A percentile compares a stretch with the other conserved stretches of the same genome.
phyloP scores from a whole-genome alignment of 1,284 basidiomycete genomes.

The Ceratobasidium sp. region DNA sequence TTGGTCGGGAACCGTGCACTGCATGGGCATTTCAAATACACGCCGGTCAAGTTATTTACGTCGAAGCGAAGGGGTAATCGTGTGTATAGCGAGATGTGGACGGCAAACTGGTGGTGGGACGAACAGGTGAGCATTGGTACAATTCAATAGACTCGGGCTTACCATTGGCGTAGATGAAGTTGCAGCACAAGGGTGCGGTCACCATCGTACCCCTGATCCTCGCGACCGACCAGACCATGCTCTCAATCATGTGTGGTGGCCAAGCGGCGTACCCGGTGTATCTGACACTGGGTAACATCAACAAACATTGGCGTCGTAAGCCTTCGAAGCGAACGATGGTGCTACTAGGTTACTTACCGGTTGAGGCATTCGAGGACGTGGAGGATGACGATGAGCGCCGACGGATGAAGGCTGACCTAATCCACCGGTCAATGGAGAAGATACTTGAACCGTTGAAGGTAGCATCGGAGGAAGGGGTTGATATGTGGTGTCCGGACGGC shows the following conservation, averaged over 20 bases:
- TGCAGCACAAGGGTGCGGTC: neutral
- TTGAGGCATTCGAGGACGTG: conserved; percentile 21
- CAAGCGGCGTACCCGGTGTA: conserved; percentile 29
- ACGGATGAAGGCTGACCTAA: neutral
- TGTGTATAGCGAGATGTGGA: neutral
- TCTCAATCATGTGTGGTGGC: conserved; percentile 18
- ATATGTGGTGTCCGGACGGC: conserved; percentile 36
- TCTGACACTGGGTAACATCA: conserved; percentile 34
- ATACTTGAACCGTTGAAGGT: conserved; percentile 2
- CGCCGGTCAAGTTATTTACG: neutral
- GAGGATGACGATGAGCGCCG: neutral
- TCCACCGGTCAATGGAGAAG: conserved; percentile 22
- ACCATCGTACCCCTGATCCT: conserved; percentile 15
- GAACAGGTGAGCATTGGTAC: neutral
- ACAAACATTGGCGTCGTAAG: conserved; percentile 31
- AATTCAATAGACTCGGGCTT: neutral
- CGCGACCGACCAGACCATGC: conserved; percentile 8
- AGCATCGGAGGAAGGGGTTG: conserved; percentile 1
- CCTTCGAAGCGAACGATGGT: conserved; percentile 16
- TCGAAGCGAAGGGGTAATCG: neutral
- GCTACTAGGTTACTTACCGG: conserved; percentile 40
- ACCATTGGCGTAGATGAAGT: neutral
- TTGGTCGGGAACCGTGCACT: neutral
- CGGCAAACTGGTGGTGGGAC: conserved; percentile 9
- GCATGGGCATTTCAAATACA: neutral